Base-by-base conservation (phyloP, 2,329 filamentous ascomycete genomes). In the Penicillium sclerotigenum region DNA sequence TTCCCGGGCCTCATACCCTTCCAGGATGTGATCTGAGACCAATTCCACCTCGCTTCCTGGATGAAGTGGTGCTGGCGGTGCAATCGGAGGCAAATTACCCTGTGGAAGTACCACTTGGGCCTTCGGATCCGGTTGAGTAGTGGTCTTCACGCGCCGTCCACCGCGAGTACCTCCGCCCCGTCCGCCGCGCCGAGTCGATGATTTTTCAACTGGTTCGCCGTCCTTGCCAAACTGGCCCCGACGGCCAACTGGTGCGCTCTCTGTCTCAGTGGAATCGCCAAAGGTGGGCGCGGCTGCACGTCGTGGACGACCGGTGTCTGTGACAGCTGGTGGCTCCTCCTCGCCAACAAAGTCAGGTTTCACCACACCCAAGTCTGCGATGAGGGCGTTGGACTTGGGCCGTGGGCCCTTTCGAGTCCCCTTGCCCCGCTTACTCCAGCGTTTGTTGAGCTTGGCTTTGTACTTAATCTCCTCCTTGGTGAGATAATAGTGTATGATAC, bases 251-350 rank as follows among this genome's bases (percentile, higher is more conserved):
- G 59, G 38, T 34, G 29, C 47, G 36, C 61, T 59, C 56, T 76
- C 65, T 36, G 62, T 51, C 57, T 76, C 68, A 53, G 71, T 66
- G 31, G 73, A 63, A 51, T 72, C 67, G 48, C 78, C 78, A 69
- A 81, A 81, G 0, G 77, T 79, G 8, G 79, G 79, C 3, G 79
- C 79, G 18, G 79, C 79, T 38, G 79, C 79, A 59, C 79, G 74
- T 42, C 76, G 71, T 22, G 79, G 79, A 50, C 79, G 72, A 31
- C 79, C 79, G 43, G 77, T 80, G 54, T 81, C 79, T 11, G 79
- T 81, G 31, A 80, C 77, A 38, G 76, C 71, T 13, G 74, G 65
- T 5, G 71, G 71, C 45, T 74, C 70, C 37, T 79, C 77, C 29
- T 79, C 77, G 28, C 73, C 73, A 50, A 78, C 77, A 45, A 76